Percentiles rank a stretch among this genome's conserved stretches.
Conservation (phyloP, 495 filamentous ascomycete species). For the Penicillium antarcticum region DNA sequence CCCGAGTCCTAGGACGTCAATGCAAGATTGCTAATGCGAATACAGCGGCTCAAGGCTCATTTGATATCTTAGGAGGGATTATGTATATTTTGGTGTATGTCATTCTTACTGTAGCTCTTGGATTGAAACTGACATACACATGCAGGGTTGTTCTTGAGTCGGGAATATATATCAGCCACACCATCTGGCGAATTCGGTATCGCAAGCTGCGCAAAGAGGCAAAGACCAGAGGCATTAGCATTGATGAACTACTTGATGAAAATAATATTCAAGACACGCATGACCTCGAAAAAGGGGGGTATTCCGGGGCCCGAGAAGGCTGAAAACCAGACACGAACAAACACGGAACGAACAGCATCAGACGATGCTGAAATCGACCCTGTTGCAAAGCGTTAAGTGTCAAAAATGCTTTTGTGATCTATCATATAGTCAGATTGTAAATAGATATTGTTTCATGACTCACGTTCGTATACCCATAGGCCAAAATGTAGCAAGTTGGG, state of each 20-base stretch:
- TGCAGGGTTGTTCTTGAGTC: conserved; percentile 59
- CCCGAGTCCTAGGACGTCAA: neutral
- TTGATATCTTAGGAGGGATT: conserved; percentile 66
- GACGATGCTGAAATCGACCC: neutral
- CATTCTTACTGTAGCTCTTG: neutral
- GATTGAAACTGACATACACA: neutral
- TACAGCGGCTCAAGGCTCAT: conserved; percentile 61
- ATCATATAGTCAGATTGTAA: neutral
- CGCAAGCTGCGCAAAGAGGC: conserved; percentile 56
- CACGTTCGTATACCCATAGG: too few species aligned
- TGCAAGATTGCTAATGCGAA: neutral
- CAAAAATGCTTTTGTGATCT: neutral
- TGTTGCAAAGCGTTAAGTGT: neutral
- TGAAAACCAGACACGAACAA: neutral
- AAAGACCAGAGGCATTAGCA: conserved; percentile 52
- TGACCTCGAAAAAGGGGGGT: neutral
- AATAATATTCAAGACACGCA: conserved; percentile 1
- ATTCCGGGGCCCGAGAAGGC: neutral
- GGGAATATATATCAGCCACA: conserved; percentile 66
- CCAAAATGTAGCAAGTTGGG: too few species aligned
- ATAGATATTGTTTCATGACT: too few species aligned
- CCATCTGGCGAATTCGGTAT: conserved; percentile 64
- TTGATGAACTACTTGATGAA: conserved; percentile 56
- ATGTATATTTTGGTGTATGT: conserved; percentile 66
- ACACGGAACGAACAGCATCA: neutral